These are phyloP conservation scores for Lathyrus sativus DNA, from an alignment of 306 rosid species.

Conservation along the genomic window DNA sequence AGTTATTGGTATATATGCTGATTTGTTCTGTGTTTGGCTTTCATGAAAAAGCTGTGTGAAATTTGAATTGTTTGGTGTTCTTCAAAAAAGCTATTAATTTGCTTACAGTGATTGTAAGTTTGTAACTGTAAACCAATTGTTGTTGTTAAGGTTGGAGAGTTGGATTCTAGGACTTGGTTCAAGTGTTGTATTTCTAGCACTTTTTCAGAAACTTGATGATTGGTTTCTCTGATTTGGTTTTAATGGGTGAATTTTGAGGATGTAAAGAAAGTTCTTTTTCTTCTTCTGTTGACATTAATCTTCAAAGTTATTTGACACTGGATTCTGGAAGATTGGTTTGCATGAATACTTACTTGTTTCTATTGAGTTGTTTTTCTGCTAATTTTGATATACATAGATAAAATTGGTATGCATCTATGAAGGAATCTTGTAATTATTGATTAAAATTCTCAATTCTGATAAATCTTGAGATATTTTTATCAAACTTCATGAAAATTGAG, in stretches of 20 bases:
- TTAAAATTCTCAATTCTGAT: conserved; percentile 25
- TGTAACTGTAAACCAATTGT: not conserved
- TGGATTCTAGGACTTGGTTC: conserved; percentile 2
- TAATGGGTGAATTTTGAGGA: conserved; percentile 12
- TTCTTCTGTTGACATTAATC: conserved; percentile 33
- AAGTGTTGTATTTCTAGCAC: conserved; percentile 15
- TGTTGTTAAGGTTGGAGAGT: conserved; percentile 10
- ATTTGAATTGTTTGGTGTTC: not conserved
- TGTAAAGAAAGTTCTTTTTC: conserved; percentile 28
- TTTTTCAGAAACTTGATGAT: conserved; percentile 28
- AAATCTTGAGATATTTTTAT: not conserved
- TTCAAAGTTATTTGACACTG: not conserved
- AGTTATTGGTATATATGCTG: conserved; percentile 36
- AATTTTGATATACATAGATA: conserved; percentile 17
- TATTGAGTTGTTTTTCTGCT: conserved; percentile 32
- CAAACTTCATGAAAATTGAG: conserved; percentile 25
- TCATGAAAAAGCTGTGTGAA: not conserved
- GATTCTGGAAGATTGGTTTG: conserved; percentile 17
- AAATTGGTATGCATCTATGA: conserved; percentile 10
- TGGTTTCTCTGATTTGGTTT: conserved; percentile 27
- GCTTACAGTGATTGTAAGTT: not conserved
- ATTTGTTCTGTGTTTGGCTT: conserved; percentile 7
- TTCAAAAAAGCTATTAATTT: not conserved
- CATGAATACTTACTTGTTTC: conserved; percentile 21
- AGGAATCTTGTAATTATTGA: conserved; percentile 13